These are phyloP conservation scores for Cystofilobasidium ferigula DNA, from an alignment of 768 basidiomycete species.

Conservation along the genomic window DNA sequence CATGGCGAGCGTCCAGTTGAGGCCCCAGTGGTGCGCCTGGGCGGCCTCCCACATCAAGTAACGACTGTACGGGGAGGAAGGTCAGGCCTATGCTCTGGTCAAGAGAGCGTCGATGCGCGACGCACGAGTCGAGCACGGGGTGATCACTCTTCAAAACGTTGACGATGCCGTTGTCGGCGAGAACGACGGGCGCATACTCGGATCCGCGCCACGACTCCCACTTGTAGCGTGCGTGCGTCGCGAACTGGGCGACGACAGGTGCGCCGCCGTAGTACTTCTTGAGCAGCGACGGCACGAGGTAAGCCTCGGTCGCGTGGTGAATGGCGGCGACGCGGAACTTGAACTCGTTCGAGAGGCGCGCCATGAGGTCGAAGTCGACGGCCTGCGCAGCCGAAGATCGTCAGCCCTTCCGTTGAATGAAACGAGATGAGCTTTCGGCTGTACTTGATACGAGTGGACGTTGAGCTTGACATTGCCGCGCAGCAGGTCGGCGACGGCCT, in stretches of 20 bases:
- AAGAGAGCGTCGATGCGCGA: not conserved
- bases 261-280: conserved; percentile 61
- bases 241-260: conserved; percentile 50
- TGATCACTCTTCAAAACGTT: conserved; percentile 57
- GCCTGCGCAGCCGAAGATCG: not conserved
- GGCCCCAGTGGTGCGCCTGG: conserved; percentile 58
- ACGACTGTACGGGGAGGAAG: conserved; percentile 35
- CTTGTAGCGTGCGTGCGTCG: conserved; percentile 42
- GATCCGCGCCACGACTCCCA: conserved; percentile 69
- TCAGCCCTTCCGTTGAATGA: no score
- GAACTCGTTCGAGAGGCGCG: conserved; percentile 67
- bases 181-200: conserved; percentile 64
- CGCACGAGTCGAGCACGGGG: conserved; percentile 48
- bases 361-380: conserved; percentile 29
- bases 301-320: conserved; percentile 64
- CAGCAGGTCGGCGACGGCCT: not conserved
- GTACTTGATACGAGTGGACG: conserved; percentile 8
- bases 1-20: conserved; percentile 54
- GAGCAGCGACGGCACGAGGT: conserved; percentile 61
- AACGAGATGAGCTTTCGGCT: not conserved
- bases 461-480: not conserved
- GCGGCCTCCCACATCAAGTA: conserved; percentile 75
- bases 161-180: conserved; percentile 55
- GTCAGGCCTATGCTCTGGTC: not conserved
- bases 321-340: conserved; percentile 40